phyloP scores from a whole-genome alignment of 352 stramenopile species.

The Globisporangium iwayamae region DNA sequence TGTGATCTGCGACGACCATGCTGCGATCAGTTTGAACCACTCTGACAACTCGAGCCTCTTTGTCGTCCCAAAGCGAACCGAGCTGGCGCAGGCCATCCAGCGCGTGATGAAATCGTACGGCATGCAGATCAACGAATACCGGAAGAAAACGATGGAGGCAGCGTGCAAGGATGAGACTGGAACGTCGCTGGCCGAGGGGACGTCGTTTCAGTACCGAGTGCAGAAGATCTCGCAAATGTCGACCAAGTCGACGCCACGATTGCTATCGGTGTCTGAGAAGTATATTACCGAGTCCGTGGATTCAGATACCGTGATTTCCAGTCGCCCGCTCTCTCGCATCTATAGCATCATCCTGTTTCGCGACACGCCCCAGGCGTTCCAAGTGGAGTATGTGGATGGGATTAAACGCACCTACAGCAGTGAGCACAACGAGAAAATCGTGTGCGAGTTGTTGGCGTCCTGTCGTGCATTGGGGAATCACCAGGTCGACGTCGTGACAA shows the following conservation, averaged over 20 bases:
- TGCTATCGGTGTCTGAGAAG: constrained; percentile 64
- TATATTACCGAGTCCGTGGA: constrained; percentile 67
- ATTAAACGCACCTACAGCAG: constrained; percentile 69
- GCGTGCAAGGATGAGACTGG: constrained; percentile 46
- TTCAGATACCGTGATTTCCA: constrained; percentile 51
- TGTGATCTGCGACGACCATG: constrained; percentile 70
- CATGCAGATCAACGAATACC: constrained; percentile 83
- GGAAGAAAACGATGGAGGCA: constrained; percentile 72
- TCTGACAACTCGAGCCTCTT: constrained; percentile 83
- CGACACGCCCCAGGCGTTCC: constrained; percentile 59
- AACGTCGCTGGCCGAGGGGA: constrained; percentile 22
- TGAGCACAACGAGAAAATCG: constrained; percentile 64
- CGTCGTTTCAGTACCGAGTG: constrained; percentile 73
- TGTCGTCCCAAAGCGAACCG: constrained; percentile 53
- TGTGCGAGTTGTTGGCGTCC: constrained; percentile 69
- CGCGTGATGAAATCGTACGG: constrained; percentile 69
- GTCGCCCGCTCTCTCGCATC: constrained; percentile 62
- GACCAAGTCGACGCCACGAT: constrained; percentile 34
- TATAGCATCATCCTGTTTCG: constrained; percentile 69
- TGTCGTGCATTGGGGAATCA: constrained; percentile 71
- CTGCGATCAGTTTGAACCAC: constrained; percentile 72
- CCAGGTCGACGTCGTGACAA: constrained; percentile 59
- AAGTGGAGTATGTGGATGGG: constrained; percentile 74
- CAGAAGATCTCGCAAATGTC: constrained; percentile 45
- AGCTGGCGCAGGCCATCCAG: constrained; percentile 69